Evolutionary conservation across 1,139 yeast genomes (phyloP).

Genomic region (Zygosaccharomyces pseudobailii): DNA sequence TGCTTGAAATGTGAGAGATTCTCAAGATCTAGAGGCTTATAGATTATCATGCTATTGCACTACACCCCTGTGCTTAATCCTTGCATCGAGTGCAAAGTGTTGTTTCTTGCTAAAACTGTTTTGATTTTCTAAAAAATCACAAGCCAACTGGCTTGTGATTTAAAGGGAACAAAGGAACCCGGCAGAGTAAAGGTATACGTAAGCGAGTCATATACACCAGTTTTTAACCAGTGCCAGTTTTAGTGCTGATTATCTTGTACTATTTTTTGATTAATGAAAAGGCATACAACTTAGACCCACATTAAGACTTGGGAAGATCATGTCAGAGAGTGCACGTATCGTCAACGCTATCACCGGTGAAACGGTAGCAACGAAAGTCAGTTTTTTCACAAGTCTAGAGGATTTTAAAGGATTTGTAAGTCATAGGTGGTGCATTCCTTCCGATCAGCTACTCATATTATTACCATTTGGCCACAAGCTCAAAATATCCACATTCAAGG

Average conservation of each 20-base stretch:
- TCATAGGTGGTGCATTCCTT: slow-evolving; percentile 39
- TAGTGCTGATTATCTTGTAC: no score
- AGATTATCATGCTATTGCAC: slow-evolving; percentile 18
- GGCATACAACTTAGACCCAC: not conserved
- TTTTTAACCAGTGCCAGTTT: no score
- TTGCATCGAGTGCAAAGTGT: not conserved
- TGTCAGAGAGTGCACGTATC: slow-evolving; percentile 29
- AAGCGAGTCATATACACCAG: not conserved
- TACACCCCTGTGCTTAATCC: not conserved
- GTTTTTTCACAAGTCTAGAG: slow-evolving; percentile 38
- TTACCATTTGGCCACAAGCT: slow-evolving; percentile 62
- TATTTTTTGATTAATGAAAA: not conserved
- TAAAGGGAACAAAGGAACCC: not conserved
- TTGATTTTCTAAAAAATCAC: not conserved
- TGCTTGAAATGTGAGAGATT: slow-evolving; percentile 31
- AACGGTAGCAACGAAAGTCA: slow-evolving; percentile 32
- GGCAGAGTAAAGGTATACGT: not conserved
- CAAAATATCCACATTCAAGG: slow-evolving; percentile 39
- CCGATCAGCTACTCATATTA: slow-evolving; percentile 51
- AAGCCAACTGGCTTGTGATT: no score
- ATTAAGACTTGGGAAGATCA: not conserved
- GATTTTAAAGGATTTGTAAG: slow-evolving; percentile 46
- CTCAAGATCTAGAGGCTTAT: slow-evolving; percentile 26
- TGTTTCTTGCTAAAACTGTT: not conserved
- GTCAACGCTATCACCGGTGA: slow-evolving; percentile 43